Conservation (phyloP, 768 basidiomycete species). For the Termitomyces sp. region DNA sequence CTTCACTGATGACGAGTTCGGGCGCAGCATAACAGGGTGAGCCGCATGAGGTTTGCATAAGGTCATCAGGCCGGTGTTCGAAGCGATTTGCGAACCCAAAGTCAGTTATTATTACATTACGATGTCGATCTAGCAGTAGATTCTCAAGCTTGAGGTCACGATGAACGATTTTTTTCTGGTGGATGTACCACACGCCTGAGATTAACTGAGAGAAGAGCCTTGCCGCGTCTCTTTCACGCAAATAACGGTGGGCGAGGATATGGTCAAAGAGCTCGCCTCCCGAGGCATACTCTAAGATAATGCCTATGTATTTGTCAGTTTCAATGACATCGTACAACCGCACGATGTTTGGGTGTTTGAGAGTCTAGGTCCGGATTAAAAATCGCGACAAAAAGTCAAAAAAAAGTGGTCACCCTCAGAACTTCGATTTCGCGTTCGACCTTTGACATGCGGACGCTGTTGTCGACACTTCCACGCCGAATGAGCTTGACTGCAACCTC, state of each 20-base stretch:
- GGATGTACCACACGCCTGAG: slow-evolving; percentile 98
- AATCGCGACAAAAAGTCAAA: not conserved
- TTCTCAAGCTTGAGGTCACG: slow-evolving; percentile 99
- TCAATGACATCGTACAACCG: slow-evolving; percentile 98
- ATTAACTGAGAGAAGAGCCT: slow-evolving; percentile 97
- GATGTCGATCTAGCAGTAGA: slow-evolving; percentile 90
- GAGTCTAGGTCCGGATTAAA: slow-evolving; percentile 46
- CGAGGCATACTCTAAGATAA: slow-evolving; percentile 97
- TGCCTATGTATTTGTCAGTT: slow-evolving; percentile 99
- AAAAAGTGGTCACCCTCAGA: slow-evolving; percentile 60
- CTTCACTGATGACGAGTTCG: slow-evolving; percentile 95
- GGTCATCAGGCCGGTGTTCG: slow-evolving; percentile 86
- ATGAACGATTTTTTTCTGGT: slow-evolving; percentile 98
- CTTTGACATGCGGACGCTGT: slow-evolving; percentile 81
- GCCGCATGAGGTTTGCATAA: slow-evolving; percentile 98
- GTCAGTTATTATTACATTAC: slow-evolving; percentile 99
- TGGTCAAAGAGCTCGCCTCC: slow-evolving; percentile 99
- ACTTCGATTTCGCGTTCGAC: slow-evolving; percentile 98
- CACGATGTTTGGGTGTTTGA: slow-evolving; percentile 98
- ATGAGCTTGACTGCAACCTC: slow-evolving; percentile 99
- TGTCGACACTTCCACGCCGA: slow-evolving; percentile 87
- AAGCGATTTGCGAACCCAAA: slow-evolving; percentile 99
- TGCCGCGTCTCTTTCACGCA: slow-evolving; percentile 90
- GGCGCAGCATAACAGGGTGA: slow-evolving; percentile 98
- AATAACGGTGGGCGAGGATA: slow-evolving; percentile 95